Evolutionary conservation across 768 basidiomycete species (phyloP), one percentile per base, ranked within the genome.

Genomic region (Lactarius tabidus): DNA sequence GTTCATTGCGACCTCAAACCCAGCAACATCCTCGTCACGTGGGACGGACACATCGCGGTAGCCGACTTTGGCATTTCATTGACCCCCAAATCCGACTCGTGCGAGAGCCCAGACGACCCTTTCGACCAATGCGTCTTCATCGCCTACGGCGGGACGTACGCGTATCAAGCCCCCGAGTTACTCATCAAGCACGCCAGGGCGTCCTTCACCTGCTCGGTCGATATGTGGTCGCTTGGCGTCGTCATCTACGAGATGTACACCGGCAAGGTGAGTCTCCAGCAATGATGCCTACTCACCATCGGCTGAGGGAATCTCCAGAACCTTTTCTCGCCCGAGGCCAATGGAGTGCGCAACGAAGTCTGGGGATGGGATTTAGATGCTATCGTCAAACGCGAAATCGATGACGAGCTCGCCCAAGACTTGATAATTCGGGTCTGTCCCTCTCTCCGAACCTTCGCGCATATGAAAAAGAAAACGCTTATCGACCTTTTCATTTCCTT

Each of bases 1-100:
- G 79, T 81, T 51, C 81, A 82, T 66, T 75, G 81, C 26, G 81
- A 82, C 71, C 78, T 82, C 74, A 82, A 82, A 73, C 81, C 81
- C 6, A 75, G 76, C 70, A 75, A 75, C 28, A 66, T 74, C 53
- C 65, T 69, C 52, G 54, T 70, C 56, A 59, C 64, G 2, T 28
- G 36, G 10, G 29, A 56, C 9, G 69, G 69, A 43, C 68, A 69
- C 51, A 64, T 69, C 54, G 64, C 63, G 26, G 57, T 71, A 26
- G 62, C 67, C 39, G 70, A 71, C 51, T 71, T 71, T 60, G 62
- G 68, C 20, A 56, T 57, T 28, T 36, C 67, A 10, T 2, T 58
- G 23, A 18, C 28, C 14, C 15, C 51, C 17, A 48, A 65, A 5
- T 18, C 23, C 1, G 52, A 56, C 38, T 29, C 29, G 20, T 31